Percentiles rank a stretch among this genome's conserved stretches.
These are phyloP conservation scores for Naegleria lovaniensis DNA, from an alignment of 208 protist genomes.

Conservation along the genomic window DNA sequence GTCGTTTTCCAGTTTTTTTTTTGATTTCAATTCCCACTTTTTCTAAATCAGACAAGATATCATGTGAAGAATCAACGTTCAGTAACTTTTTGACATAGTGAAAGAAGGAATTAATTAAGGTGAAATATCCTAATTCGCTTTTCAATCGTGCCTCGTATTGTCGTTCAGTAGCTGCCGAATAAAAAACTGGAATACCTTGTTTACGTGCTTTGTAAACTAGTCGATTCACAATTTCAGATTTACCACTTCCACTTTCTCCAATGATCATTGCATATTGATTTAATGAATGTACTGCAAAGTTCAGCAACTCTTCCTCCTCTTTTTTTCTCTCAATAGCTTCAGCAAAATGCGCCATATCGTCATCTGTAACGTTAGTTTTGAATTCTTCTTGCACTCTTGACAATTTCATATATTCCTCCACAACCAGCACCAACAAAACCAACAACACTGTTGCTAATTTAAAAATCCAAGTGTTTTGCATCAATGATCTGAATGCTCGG, in stretches of 20 bases:
- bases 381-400: not conserved
- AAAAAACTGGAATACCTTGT: not conserved
- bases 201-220: not conserved
- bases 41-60: not conserved
- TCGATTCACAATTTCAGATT: not conserved
- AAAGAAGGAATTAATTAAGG: not conserved
- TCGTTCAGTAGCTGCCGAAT: not conserved
- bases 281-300: not conserved
- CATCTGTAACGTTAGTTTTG: not conserved
- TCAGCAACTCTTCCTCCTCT: not conserved
- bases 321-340: not conserved
- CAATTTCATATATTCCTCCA: not conserved
- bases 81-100: not conserved
- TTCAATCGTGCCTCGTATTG: not conserved
- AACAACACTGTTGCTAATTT: not conserved
- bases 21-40: not conserved
- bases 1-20: not conserved
- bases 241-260: not conserved
- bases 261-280: not conserved
- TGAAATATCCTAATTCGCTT: not conserved
- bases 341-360: not conserved
- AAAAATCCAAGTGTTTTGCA: not conserved
- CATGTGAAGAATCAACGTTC: not conserved
- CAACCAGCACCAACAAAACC: not conserved
- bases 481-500: not conserved